These are phyloP conservation scores for Rhizophagus sp. DNA, from an alignment of 192 early-diverging fungal species.

Conservation along the genomic window DNA sequence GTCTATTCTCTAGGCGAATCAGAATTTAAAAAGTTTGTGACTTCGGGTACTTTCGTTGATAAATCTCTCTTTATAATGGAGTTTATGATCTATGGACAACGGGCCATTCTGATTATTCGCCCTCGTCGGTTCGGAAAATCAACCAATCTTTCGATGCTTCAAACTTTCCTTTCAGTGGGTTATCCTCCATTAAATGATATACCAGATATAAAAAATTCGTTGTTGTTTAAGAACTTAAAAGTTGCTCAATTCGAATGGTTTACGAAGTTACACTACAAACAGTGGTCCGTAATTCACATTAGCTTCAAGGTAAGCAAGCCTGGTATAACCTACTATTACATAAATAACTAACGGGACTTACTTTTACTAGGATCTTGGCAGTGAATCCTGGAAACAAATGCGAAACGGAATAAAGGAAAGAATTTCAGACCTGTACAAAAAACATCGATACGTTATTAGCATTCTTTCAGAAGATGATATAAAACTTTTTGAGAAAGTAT, in stretches of 20 bases:
- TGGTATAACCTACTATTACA: background rate
- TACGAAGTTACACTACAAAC: background rate
- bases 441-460: slow-evolving; percentile 11
- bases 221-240: slow-evolving; percentile 10
- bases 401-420: background rate
- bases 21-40: slow-evolving; percentile 8
- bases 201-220: background rate
- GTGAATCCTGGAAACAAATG: slow-evolving; percentile 18
- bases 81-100: background rate
- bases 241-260: slow-evolving; percentile 7
- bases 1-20: slow-evolving; percentile 3
- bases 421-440: slow-evolving; percentile 9
- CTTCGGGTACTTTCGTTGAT: slow-evolving; percentile 17
- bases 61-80: slow-evolving; percentile 28
- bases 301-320: slow-evolving; percentile 18
- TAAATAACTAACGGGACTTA: background rate
- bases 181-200: background rate
- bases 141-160: slow-evolving; percentile 22
- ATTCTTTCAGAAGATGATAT: background rate
- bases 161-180: background rate
- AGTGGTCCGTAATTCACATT: slow-evolving; percentile 19
- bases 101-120: slow-evolving; percentile 15
- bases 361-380: slow-evolving; percentile 1
- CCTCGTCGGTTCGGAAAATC: slow-evolving; percentile 18
- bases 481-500: background rate